Evolutionary conservation across 192 early-diverging fungal species (phyloP).

Genomic region (Coemansia sp.): DNA sequence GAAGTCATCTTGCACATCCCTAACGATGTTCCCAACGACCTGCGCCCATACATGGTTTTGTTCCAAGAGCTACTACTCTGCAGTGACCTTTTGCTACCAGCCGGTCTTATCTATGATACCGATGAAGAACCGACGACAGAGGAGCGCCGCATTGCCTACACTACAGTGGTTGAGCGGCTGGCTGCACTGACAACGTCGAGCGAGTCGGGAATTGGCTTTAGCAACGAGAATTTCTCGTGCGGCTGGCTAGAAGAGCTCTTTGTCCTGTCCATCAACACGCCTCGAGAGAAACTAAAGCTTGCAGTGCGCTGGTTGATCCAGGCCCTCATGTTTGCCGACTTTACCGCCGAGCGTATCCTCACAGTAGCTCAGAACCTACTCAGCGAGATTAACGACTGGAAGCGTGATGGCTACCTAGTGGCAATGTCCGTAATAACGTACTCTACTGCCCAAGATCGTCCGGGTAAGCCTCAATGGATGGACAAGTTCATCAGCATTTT

Average conservation of each 20-base stretch:
- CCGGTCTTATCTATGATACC: slow-evolving; percentile 35
- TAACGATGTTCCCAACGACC: slow-evolving; percentile 53
- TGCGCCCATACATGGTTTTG: slow-evolving; percentile 69
- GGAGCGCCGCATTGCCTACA: slow-evolving; percentile 16
- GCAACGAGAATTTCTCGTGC: slow-evolving; percentile 46
- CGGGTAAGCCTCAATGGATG: slow-evolving; percentile 51
- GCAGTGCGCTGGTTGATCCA: slow-evolving; percentile 55
- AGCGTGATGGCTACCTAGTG: slow-evolving; percentile 64
- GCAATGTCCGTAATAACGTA: slow-evolving; percentile 49
- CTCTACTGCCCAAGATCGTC: slow-evolving; percentile 42
- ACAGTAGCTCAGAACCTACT: slow-evolving; percentile 68
- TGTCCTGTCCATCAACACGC: slow-evolving; percentile 46
- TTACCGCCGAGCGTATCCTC: slow-evolving; percentile 68
- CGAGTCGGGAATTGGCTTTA: slow-evolving; percentile 50
- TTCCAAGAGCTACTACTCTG: slow-evolving; percentile 77
- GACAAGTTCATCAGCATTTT: slow-evolving; percentile 65
- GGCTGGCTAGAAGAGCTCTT: slow-evolving; percentile 62
- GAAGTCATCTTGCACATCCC: slow-evolving; percentile 61
- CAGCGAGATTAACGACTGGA: slow-evolving; percentile 61
- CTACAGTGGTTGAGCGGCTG: slow-evolving; percentile 42
- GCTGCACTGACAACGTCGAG: slow-evolving; percentile 53
- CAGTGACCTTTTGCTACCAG: slow-evolving; percentile 55
- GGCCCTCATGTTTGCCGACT: slow-evolving; percentile 63
- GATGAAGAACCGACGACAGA: neutral
- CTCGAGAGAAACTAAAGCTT: slow-evolving; percentile 19